phyloP scores from a whole-genome alignment of 169 alveolate genomes.

The Plasmodium knowlesi region DNA sequence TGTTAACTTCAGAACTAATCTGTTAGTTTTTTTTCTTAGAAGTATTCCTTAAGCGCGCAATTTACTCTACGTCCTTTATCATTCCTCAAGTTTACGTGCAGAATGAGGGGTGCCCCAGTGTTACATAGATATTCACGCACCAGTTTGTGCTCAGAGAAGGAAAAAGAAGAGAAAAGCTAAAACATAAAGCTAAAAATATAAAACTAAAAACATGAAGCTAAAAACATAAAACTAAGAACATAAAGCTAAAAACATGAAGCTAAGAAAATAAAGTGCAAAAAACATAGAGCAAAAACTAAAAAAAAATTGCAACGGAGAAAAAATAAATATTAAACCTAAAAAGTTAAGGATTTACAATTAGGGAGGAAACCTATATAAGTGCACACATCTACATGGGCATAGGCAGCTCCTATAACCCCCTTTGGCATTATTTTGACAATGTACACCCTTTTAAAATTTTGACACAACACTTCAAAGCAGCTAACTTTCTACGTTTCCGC shows the following conservation, averaged over 20 bases:
- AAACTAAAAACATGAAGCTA: background rate
- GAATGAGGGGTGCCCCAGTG: background rate
- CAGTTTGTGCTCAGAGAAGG: background rate
- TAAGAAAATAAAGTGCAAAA: background rate
- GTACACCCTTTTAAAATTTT: constrained; percentile 4
- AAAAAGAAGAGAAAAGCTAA: background rate
- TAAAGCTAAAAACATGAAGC: background rate
- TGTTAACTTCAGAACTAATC: background rate
- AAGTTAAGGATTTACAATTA: background rate
- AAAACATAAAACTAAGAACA: background rate
- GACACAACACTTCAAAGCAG: background rate
- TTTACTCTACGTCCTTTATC: background rate
- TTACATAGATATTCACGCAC: background rate
- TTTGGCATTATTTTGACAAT: background rate
- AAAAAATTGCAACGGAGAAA: background rate
- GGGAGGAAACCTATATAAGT: background rate
- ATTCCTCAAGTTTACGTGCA: background rate
- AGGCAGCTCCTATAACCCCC: background rate
- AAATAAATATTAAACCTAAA: constrained; percentile 18
- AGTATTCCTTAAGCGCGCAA: background rate
- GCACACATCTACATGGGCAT: background rate
- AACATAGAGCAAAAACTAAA: background rate
- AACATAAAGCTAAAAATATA: background rate
- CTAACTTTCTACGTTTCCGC: background rate
- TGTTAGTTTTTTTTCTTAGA: background rate